Evolutionary conservation across 345 rosid genomes (phyloP).

Genomic region (Trapa incisa): DNA sequence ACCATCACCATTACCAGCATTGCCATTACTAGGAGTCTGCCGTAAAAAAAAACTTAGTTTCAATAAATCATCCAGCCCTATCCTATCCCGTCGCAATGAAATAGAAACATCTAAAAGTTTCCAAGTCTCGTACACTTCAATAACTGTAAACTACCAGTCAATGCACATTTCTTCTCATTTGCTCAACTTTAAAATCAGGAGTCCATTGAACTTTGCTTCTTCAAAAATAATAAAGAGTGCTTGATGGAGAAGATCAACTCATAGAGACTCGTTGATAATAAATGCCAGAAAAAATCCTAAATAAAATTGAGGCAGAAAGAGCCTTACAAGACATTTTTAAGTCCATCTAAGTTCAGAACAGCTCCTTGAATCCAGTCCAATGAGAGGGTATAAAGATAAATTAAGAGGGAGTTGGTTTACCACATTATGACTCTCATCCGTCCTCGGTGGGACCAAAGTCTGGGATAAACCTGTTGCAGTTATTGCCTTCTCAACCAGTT

Average conservation of each 20-base stretch:
- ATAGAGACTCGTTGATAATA: no score
- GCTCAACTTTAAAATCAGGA: background rate
- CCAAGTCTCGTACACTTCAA: slow-evolving; percentile 25
- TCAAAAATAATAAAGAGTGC: background rate
- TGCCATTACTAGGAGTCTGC: slow-evolving; percentile 56
- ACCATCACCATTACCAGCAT: slow-evolving; percentile 25
- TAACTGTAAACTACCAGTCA: slow-evolving; percentile 14
- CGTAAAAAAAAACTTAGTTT: slow-evolving; percentile 52
- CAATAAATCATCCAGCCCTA: slow-evolving; percentile 42
- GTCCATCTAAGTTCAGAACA: slow-evolving; percentile 11
- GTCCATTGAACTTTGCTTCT: background rate
- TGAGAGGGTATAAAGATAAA: slow-evolving; percentile 38
- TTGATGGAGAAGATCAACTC: background rate
- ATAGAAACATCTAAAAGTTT: slow-evolving; percentile 40
- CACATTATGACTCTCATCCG: slow-evolving; percentile 26
- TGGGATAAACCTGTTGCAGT: slow-evolving; percentile 37
- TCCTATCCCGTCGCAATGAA: slow-evolving; percentile 45
- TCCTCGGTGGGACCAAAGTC: slow-evolving; percentile 26
- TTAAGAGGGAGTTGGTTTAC: slow-evolving; percentile 29
- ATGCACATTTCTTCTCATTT: slow-evolving; percentile 3
- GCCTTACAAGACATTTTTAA: background rate
- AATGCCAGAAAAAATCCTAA: no score
- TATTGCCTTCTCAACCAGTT: slow-evolving; percentile 54
- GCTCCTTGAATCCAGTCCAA: slow-evolving; percentile 34
- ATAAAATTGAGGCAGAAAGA: background rate